Evolutionary conservation across 345 rosid species (phyloP), one percentile per base, ranked within the genome.

Genomic region (Mallotus nudiflorus): DNA sequence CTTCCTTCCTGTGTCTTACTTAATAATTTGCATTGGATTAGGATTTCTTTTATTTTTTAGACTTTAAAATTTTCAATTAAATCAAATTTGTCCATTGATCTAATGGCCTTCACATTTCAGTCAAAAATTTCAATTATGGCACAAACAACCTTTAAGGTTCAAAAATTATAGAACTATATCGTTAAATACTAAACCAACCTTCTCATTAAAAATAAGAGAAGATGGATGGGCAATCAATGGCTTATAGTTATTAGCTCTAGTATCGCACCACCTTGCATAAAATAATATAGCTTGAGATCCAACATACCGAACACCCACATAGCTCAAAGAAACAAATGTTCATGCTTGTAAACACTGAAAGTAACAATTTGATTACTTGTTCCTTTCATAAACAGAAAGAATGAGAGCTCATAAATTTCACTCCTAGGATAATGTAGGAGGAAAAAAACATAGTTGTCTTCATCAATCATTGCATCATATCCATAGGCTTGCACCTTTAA

Each of bases 401-500:
- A 76, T n/a, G 98, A 98, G 51, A 87, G 88, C 35, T 83, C 91
- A 46, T 75, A 81, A 49, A 96, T 86, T 79, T 89, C 94, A 68
- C 95, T 84, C 67, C 98, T 82, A 27, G 99, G 99, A 44, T 81
- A 86, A 71, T 96, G 98, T 6, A 96, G 99, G 54, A 96, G 94
- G 82, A 96, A 92, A 88, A 96, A 96, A 68, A 96, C 87, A 72
- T 97, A 96, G 55, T 88, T 85, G 24, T 96, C 97, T 84, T 92
- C 98, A 1, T 96, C 96, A 42, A 89, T 89, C 97, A 96, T 91
- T 27, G 91, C 98, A 82, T 96, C 99, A 22, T 95, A 77, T 77
- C 99, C 99, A 69, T 96, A 98, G 31, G 99, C 98, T 82, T 96
- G 99, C 75, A 95, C 96, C 98, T 95, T 81, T 18, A 74, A 66